Conservation (phyloP, 2,329 filamentous ascomycete genomes). For the Hypoxylon sp. region DNA sequence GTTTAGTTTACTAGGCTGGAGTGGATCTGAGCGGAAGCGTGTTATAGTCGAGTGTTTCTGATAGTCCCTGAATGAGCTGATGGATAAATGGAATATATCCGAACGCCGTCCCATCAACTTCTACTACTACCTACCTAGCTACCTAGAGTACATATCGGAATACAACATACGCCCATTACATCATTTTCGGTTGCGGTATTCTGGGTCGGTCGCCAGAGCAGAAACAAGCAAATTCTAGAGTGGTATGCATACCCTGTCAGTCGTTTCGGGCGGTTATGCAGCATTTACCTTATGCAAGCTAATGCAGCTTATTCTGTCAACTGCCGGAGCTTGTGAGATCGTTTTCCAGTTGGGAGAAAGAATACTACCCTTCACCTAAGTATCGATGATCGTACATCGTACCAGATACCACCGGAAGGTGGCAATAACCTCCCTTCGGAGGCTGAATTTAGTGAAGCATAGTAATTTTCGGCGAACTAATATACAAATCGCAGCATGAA, state of each 20-base stretch:
- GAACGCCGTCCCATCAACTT: neutral
- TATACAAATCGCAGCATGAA: neutral
- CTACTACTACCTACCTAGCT: no score
- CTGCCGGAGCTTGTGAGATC: constrained; percentile 8
- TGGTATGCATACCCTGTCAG: neutral
- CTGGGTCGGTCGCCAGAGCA: neutral
- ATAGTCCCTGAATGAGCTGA: no score
- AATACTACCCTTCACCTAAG: neutral
- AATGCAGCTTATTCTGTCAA: constrained; percentile 13
- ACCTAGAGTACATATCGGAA: neutral
- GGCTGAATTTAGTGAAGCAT: neutral
- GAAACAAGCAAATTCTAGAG: neutral
- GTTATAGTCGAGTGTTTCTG: no score
- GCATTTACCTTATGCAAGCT: neutral
- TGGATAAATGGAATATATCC: constrained; percentile 8
- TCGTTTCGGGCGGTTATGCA: constrained; percentile 12
- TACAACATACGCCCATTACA: neutral
- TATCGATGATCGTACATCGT: neutral
- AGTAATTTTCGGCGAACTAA: constrained; percentile 3
- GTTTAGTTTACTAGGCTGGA: constrained; percentile 1
- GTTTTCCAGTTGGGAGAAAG: constrained; percentile 11
- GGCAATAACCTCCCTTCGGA: neutral
- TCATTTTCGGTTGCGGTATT: neutral
- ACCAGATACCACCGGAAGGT: neutral
- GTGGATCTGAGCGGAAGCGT: neutral